A percentile compares a stretch with the other conserved stretches of the same genome.
phyloP scores from a whole-genome alignment of 257 asterid species.

The Cordia subcordata region DNA sequence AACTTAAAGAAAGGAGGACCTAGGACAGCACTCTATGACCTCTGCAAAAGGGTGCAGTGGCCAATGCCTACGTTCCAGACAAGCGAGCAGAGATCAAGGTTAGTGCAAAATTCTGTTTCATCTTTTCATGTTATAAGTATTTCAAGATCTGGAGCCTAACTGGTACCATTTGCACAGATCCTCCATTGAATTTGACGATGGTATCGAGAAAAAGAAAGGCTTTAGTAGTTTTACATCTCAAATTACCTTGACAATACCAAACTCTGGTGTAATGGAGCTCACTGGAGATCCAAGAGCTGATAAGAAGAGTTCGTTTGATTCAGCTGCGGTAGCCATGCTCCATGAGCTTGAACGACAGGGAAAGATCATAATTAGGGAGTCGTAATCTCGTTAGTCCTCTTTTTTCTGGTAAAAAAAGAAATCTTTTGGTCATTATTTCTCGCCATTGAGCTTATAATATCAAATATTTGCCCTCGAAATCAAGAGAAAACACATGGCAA shows the following conservation, averaged over 20 bases:
- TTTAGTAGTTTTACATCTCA: conserved; percentile 61
- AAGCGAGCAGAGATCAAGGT: conserved; percentile 71
- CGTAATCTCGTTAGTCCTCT: background rate
- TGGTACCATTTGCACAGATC: conserved; percentile 30
- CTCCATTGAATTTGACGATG: conserved; percentile 47
- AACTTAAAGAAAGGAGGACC: conserved; percentile 90
- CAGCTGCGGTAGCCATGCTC: conserved; percentile 77
- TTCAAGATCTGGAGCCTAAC: background rate
- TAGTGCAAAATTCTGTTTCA: conserved; percentile 9
- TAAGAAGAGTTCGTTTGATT: conserved; percentile 80
- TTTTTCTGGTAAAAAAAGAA: no score
- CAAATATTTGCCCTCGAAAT: no score
- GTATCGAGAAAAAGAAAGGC: conserved; percentile 28
- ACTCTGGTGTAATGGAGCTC: conserved; percentile 44
- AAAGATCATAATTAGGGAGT: conserved; percentile 32
- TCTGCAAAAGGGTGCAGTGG: conserved; percentile 79
- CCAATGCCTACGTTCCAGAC: conserved; percentile 71
- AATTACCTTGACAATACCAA: conserved; percentile 66
- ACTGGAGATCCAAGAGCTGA: conserved; percentile 70
- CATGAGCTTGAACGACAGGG: conserved; percentile 56
- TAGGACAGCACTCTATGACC: conserved; percentile 49
- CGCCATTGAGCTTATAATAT: no score
- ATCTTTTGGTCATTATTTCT: no score
- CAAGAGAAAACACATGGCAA: no score
- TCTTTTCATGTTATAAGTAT: background rate